Conservation (phyloP, 805 yeast genomes). For the Alloascoidea hylecoeti region DNA sequence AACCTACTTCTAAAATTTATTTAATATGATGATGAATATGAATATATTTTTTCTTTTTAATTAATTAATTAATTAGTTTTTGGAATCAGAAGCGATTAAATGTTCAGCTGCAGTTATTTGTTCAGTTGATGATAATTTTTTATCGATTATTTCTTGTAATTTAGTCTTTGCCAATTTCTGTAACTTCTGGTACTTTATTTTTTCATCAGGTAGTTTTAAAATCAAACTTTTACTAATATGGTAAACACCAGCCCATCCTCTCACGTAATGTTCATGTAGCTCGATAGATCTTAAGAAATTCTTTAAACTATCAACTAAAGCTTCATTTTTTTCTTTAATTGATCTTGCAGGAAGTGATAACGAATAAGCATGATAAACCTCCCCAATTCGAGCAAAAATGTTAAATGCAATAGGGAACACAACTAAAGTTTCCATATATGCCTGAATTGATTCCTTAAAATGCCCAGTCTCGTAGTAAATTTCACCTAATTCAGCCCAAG, state of each 20-base stretch:
- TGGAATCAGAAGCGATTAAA: too few relatives aligned
- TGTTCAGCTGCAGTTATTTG: slow-evolving; percentile 25
- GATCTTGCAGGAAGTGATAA: neutral
- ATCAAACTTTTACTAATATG: slow-evolving; percentile 18
- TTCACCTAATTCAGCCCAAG: slow-evolving; percentile 68
- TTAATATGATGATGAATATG: slow-evolving; percentile 4
- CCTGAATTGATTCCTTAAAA: slow-evolving; percentile 50
- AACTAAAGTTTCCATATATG: slow-evolving; percentile 57
- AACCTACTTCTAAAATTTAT: neutral
- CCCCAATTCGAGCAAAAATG: slow-evolving; percentile 52
- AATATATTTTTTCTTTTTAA: too few relatives aligned
- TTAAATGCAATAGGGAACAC: slow-evolving; percentile 59
- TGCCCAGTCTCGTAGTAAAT: slow-evolving; percentile 48
- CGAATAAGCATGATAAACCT: slow-evolving; percentile 14
- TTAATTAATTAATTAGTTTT: too few relatives aligned
- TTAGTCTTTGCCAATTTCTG: slow-evolving; percentile 20
- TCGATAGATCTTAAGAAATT: slow-evolving; percentile 64
- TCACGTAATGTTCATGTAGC: slow-evolving; percentile 48
- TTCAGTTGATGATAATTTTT: slow-evolving; percentile 14
- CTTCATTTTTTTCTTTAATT: neutral
- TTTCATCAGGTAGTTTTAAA: slow-evolving; percentile 12
- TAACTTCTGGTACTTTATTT: slow-evolving; percentile 17
- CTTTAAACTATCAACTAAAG: slow-evolving; percentile 17
- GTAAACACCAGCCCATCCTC: slow-evolving; percentile 65
- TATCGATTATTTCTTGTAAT: slow-evolving; percentile 20